Evolutionary conservation across 2,329 filamentous ascomycete species (phyloP).

Genomic region (Aspergillus fischeri): DNA sequence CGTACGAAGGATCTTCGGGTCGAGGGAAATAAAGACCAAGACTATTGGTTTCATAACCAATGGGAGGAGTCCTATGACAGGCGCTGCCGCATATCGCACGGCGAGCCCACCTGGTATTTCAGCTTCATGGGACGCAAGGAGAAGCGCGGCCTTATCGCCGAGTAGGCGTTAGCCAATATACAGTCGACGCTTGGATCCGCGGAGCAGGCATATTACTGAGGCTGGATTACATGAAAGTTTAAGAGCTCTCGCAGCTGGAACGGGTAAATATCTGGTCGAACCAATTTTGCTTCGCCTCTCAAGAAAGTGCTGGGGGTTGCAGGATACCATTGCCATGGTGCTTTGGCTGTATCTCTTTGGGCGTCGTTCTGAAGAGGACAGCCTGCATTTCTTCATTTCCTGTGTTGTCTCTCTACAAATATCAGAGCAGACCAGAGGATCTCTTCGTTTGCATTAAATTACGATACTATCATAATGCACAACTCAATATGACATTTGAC

Average conservation of each 20-base stretch:
- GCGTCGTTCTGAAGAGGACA: not conserved
- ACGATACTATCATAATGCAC: too few relatives aligned
- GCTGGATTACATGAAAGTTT: too few relatives aligned
- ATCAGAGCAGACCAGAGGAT: not conserved
- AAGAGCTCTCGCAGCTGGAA: constrained; percentile 15
- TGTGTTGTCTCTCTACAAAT: not conserved
- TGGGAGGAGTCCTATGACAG: not conserved
- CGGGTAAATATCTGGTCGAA: constrained; percentile 25
- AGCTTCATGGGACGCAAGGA: constrained; percentile 7
- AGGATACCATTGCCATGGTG: constrained; percentile 3
- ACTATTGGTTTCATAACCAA: constrained; percentile 2
- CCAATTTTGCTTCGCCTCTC: constrained; percentile 21
- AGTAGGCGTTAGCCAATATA: too few relatives aligned
- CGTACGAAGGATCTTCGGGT: not conserved
- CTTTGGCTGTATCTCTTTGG: not conserved
- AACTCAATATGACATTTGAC: too few relatives aligned
- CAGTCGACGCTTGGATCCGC: too few relatives aligned
- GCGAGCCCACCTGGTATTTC: constrained; percentile 4
- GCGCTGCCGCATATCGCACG: not conserved
- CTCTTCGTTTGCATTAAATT: too few relatives aligned
- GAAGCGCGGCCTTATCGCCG: constrained; percentile 1
- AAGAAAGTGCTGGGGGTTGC: constrained; percentile 15
- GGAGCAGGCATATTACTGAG: too few relatives aligned
- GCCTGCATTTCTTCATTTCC: not conserved
- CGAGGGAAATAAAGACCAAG: not conserved